Conservation (phyloP, 108 stramenopile species). For the Halocafeteria seosinensis region DNA sequence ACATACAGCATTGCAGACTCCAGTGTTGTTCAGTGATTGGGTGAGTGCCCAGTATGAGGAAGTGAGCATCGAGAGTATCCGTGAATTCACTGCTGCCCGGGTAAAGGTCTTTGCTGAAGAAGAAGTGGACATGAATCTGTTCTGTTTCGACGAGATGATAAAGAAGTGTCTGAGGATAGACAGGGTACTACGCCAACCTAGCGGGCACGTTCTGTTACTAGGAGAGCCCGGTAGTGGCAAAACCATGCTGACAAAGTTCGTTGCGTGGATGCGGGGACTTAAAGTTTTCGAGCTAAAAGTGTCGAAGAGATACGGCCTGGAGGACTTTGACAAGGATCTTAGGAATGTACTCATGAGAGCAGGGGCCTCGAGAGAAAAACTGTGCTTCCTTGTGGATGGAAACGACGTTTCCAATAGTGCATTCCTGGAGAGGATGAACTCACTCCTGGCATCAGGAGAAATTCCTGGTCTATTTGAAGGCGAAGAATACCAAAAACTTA, state of each 20-base stretch:
- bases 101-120: constrained; percentile 91
- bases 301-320: constrained; percentile 65
- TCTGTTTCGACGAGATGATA: constrained; percentile 63
- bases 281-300: constrained; percentile 82
- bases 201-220: constrained; percentile 56
- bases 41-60: constrained; percentile 55
- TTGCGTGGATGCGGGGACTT: constrained; percentile 93
- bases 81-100: constrained; percentile 62
- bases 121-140: constrained; percentile 58
- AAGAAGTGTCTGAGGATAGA: constrained; percentile 43
- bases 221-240: constrained; percentile 92
- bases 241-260: constrained; percentile 58
- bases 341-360: constrained; percentile 71
- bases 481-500: constrained; percentile 73
- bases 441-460: constrained; percentile 90
- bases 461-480: constrained; percentile 99
- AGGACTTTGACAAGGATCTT: constrained; percentile 89
- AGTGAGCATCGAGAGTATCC: constrained; percentile 56
- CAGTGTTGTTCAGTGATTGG: constrained; percentile 79
- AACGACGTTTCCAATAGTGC: constrained; percentile 66
- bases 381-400: constrained; percentile 97
- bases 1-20: too few relatives aligned
- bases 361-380: constrained; percentile 82
- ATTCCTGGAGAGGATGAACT: constrained; percentile 98
- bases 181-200: constrained; percentile 36